Conservation (phyloP, 2,329 filamentous ascomycete species). For the Cryphonectria japonica region DNA sequence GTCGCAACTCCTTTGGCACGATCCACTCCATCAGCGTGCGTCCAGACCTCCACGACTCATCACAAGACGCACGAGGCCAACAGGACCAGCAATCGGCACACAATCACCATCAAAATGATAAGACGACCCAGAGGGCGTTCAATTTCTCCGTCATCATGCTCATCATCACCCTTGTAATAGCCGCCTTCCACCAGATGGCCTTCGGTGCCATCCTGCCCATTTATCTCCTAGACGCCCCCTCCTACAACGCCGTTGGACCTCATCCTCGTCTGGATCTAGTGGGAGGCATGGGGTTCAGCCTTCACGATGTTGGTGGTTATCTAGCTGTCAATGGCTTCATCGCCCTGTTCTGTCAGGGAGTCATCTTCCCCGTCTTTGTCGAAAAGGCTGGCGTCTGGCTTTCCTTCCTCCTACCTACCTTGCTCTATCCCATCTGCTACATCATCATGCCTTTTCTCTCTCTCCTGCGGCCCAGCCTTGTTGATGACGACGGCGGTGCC, state of each 20-base stretch:
- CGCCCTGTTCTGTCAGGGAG: slow-evolving; percentile 72
- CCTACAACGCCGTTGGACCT: slow-evolving; percentile 14
- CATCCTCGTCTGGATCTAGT: slow-evolving; percentile 44
- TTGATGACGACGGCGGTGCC: slow-evolving; percentile 26
- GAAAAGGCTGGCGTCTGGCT: slow-evolving; percentile 68
- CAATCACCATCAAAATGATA: neutral
- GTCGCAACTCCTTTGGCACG: slow-evolving; percentile 46
- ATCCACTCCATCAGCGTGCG: slow-evolving; percentile 45
- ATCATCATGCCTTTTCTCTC: slow-evolving; percentile 71
- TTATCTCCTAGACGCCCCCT: slow-evolving; percentile 46
- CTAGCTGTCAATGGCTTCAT: slow-evolving; percentile 70
- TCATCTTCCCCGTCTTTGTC: slow-evolving; percentile 48
- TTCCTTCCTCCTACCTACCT: slow-evolving; percentile 66
- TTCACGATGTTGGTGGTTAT: slow-evolving; percentile 69
- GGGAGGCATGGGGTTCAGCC: slow-evolving; percentile 68
- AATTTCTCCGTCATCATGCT: slow-evolving; percentile 49
- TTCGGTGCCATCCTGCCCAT: slow-evolving; percentile 48
- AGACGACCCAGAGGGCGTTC: slow-evolving; percentile 36
- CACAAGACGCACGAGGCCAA: slow-evolving; percentile 15
- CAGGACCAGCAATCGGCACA: slow-evolving; percentile 28
- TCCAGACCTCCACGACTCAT: slow-evolving; percentile 27
- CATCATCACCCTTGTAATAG: slow-evolving; percentile 44
- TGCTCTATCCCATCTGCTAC: slow-evolving; percentile 70
- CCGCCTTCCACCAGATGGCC: slow-evolving; percentile 52
- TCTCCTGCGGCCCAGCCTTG: slow-evolving; percentile 50